Conservation (phyloP, 768 basidiomycete species). For the Pholiota molesta region DNA sequence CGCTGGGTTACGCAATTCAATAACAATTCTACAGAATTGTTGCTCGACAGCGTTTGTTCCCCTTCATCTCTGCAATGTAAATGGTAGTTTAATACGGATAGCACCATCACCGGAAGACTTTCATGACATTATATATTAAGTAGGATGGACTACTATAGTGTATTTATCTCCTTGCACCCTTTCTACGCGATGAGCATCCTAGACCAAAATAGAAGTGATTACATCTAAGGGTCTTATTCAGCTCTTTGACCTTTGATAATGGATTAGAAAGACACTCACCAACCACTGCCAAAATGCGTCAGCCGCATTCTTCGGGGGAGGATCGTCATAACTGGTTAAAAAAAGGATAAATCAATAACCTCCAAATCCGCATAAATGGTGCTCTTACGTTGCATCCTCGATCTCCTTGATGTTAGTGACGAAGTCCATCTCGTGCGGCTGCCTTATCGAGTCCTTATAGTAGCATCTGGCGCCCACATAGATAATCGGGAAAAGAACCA, state of each 20-base stretch:
- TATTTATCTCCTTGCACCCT: too few relatives aligned
- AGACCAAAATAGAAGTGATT: neutral
- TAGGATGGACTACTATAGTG: too few relatives aligned
- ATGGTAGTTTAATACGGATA: too few relatives aligned
- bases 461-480: constrained; percentile 63
- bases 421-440: constrained; percentile 85
- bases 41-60: too few relatives aligned
- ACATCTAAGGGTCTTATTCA: neutral
- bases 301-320: neutral
- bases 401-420: constrained; percentile 68
- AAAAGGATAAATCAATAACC: too few relatives aligned
- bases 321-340: neutral
- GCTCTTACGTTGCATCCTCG: constrained; percentile 56
- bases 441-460: constrained; percentile 48
- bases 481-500: constrained; percentile 71
- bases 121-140: too few relatives aligned
- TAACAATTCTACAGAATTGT: too few relatives aligned
- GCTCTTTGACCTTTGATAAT: neutral
- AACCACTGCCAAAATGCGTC: neutral
- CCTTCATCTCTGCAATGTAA: too few relatives aligned
- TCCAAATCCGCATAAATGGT: too few relatives aligned
- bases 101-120: too few relatives aligned
- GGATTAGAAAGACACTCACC: neutral
- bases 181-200: too few relatives aligned
- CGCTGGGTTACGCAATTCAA: too few relatives aligned